A percentile compares a stretch with the other conserved stretches of the same genome.
Evolutionary conservation across 2,329 filamentous ascomycete genomes (phyloP).

Genomic region (Pseudocercospora macadamiae): DNA sequence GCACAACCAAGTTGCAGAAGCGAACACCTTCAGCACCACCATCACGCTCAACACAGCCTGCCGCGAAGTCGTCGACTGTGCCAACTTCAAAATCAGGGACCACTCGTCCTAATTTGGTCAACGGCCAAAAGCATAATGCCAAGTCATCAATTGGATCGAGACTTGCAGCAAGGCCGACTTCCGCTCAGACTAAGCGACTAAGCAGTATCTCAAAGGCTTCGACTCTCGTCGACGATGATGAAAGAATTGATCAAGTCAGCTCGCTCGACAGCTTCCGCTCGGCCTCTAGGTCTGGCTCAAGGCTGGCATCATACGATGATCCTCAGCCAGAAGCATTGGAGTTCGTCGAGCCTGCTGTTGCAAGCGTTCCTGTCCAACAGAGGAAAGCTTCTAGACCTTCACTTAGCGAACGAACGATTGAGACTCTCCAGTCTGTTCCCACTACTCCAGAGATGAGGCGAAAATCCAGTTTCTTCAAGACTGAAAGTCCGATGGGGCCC

Average conservation of each 20-base stretch:
- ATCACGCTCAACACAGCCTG: constrained; percentile 8
- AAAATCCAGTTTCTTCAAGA: constrained; percentile 72
- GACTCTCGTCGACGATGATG: constrained; percentile 30
- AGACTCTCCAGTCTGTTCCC: constrained; percentile 77
- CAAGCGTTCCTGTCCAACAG: constrained; percentile 14
- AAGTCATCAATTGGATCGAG: not conserved
- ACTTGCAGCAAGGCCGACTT: not conserved
- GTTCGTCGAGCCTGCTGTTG: constrained; percentile 24
- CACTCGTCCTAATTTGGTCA: constrained; percentile 13
- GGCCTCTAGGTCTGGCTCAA: constrained; percentile 37
- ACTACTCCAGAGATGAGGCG: constrained; percentile 73
- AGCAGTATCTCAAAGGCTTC: constrained; percentile 4
- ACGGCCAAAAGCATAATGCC: constrained; percentile 7
- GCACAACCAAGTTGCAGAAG: constrained; percentile 16
- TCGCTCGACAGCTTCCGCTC: constrained; percentile 48
- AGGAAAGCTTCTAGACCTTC: constrained; percentile 56
- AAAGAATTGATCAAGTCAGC: constrained; percentile 45
- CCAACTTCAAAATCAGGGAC: constrained; percentile 10
- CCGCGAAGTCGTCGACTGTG: not conserved
- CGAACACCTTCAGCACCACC: constrained; percentile 16
- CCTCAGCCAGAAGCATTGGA: constrained; percentile 23
- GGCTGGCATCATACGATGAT: constrained; percentile 24
- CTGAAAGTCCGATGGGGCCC: constrained; percentile 62
- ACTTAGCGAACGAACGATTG: constrained; percentile 80
- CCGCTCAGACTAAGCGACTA: constrained; percentile 3